Conservation (phyloP, 495 filamentous ascomycete species). For the Wilcoxina mikolae region DNA sequence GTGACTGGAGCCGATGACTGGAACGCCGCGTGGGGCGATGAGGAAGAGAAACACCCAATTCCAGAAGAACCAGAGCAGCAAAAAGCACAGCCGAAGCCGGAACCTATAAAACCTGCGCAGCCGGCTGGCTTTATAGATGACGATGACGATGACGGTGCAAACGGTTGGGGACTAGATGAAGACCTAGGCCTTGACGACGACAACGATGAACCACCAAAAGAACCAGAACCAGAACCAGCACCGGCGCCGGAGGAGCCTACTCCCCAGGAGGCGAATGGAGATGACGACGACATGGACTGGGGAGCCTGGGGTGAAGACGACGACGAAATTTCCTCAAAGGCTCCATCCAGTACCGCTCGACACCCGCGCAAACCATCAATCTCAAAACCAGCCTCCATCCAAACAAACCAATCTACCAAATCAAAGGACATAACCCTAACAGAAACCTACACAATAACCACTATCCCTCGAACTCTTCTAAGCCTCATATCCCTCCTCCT, state of each 20-base stretch:
- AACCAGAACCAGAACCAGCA: slow-evolving; percentile 9
- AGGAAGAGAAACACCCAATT: slow-evolving; percentile 36
- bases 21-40: slow-evolving; percentile 60
- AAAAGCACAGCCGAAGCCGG: background rate
- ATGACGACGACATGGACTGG: slow-evolving; percentile 27
- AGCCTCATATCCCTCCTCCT: slow-evolving; percentile 54
- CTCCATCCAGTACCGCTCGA: background rate
- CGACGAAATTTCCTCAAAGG: slow-evolving; percentile 14
- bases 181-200: slow-evolving; percentile 30
- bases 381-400: background rate
- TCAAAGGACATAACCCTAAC: slow-evolving; percentile 57
- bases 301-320: slow-evolving; percentile 30
- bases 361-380: slow-evolving; percentile 8
- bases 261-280: slow-evolving; percentile 5
- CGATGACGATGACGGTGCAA: slow-evolving; percentile 39
- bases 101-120: slow-evolving; percentile 5
- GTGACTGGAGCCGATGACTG: slow-evolving; percentile 38
- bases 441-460: slow-evolving; percentile 76
- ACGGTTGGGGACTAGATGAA: slow-evolving; percentile 45
- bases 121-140: slow-evolving; percentile 11
- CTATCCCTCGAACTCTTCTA: slow-evolving; percentile 63
- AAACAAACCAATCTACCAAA: slow-evolving; percentile 8
- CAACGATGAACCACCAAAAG: slow-evolving; percentile 14
- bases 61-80: background rate
- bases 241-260: slow-evolving; percentile 8